These are phyloP conservation scores for Chrysoporthe puriensis DNA, from an alignment of 2,329 filamentous ascomycete genomes.

Conservation along the genomic window DNA sequence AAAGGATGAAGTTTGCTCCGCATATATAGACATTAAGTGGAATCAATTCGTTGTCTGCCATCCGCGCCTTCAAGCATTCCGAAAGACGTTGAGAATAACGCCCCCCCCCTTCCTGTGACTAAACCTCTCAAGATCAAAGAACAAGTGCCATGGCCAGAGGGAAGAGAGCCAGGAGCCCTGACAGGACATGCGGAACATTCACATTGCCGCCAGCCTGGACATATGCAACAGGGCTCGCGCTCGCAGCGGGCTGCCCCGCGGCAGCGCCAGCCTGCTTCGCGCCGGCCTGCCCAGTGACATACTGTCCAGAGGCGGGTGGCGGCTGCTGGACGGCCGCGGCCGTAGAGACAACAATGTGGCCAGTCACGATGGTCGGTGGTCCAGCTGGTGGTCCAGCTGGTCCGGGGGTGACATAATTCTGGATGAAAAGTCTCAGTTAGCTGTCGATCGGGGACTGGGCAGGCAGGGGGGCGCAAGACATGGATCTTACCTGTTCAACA, in stretches of 20 bases:
- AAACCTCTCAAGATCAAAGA: not conserved
- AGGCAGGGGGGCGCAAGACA: not conserved
- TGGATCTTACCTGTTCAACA: conserved; percentile 31
- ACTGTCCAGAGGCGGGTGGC: not conserved
- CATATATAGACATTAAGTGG: not conserved
- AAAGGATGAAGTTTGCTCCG: not conserved
- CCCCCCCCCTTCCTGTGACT: not conserved
- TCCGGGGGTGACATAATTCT: not conserved
- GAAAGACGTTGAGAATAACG: not conserved
- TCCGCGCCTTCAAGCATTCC: not conserved
- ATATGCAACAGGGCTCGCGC: conserved; percentile 1
- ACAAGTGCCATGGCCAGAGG: not conserved
- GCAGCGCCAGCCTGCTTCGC: not conserved
- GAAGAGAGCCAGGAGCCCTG: conserved; percentile 1
- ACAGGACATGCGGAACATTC: not conserved
- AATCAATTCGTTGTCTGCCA: not conserved
- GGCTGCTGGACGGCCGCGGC: not conserved
- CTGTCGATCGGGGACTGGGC: not conserved
- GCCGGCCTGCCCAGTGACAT: not conserved
- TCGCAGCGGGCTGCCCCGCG: not conserved
- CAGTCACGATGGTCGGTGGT: not conserved
- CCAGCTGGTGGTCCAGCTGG: not conserved
- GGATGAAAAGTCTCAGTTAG: not conserved
- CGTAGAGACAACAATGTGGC: not conserved
- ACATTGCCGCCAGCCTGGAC: conserved; percentile 6